Evolutionary conservation across 768 basidiomycete species (phyloP).

Genomic region (Tulasnella sp.): DNA sequence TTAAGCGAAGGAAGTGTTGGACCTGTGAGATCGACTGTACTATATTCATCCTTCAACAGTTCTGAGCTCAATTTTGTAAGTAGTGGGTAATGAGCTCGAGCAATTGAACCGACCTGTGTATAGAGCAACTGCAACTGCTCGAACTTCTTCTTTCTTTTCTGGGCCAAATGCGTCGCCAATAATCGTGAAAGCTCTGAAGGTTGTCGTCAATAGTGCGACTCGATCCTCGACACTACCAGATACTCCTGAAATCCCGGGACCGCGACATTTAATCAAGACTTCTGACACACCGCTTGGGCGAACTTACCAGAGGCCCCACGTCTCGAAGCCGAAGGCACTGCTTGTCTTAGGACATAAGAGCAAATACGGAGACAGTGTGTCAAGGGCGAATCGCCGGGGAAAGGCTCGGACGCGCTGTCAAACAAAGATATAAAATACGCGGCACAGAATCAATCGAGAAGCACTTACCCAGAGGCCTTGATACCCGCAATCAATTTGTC

Average conservation of each 20-base stretch:
- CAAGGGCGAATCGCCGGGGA: conserved; percentile 40
- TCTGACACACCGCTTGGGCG: neutral
- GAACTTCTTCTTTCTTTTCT: conserved; percentile 65
- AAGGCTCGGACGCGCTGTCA: conserved; percentile 14
- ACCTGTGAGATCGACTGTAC: conserved; percentile 72
- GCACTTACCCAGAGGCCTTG: neutral
- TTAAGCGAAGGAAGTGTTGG: conserved; percentile 80
- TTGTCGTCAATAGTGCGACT: conserved; percentile 58
- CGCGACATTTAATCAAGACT: neutral
- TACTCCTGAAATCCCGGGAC: neutral
- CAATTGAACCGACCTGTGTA: conserved; percentile 58
- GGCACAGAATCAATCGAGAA: neutral
- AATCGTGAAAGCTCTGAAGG: conserved; percentile 58
- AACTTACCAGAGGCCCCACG: neutral
- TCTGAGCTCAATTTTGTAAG: conserved; percentile 45
- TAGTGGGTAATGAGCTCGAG: neutral
- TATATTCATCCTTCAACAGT: conserved; percentile 79
- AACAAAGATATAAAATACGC: neutral
- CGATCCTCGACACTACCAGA: conserved; percentile 45
- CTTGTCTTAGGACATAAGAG: conserved; percentile 71
- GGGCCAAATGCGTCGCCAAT: conserved; percentile 57
- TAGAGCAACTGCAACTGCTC: conserved; percentile 71
- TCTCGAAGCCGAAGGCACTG: conserved; percentile 48
- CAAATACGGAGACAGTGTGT: conserved; percentile 80
- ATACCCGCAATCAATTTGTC: conserved; percentile 31